Conservation (phyloP, 345 rosid species). For the Leavenworthia alabamica region DNA sequence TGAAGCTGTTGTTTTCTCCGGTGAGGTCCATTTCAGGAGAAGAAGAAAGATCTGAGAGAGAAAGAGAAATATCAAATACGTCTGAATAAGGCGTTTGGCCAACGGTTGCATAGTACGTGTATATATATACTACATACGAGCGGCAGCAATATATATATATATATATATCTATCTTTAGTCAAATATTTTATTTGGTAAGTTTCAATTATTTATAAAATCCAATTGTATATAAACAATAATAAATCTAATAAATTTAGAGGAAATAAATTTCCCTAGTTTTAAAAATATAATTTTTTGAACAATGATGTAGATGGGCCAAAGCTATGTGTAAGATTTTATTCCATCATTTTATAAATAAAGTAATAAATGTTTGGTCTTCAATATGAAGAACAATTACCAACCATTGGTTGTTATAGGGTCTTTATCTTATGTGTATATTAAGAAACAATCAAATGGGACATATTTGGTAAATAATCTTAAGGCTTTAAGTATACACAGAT, state of each 20-base stretch:
- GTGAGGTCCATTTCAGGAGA: constrained; percentile 25
- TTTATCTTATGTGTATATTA: constrained; percentile 19
- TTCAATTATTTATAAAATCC: neutral
- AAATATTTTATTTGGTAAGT: neutral
- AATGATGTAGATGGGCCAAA: constrained; percentile 14
- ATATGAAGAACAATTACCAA: constrained; percentile 6
- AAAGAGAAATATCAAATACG: constrained; percentile 13
- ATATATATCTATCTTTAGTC: neutral
- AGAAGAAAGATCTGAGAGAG: constrained; percentile 20
- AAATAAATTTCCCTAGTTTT: constrained; percentile 2
- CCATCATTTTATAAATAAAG: neutral
- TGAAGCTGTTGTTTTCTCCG: constrained; percentile 16
- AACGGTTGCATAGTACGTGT: constrained; percentile 40
- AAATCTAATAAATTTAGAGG: neutral
- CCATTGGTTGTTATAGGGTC: constrained; percentile 23
- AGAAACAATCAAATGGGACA: neutral
- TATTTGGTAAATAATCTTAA: neutral
- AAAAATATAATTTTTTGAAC: constrained; percentile 6
- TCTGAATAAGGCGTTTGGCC: constrained; percentile 54
- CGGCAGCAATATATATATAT: neutral
- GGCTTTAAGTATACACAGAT: neutral
- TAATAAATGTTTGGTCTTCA: constrained; percentile 22
- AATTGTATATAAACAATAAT: neutral
- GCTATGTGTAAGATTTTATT: constrained; percentile 15
- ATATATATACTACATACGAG: constrained; percentile 18